Base-by-base conservation (phyloP, 2,329 filamentous ascomycete genomes). In the Cercospora nicotianae region DNA sequence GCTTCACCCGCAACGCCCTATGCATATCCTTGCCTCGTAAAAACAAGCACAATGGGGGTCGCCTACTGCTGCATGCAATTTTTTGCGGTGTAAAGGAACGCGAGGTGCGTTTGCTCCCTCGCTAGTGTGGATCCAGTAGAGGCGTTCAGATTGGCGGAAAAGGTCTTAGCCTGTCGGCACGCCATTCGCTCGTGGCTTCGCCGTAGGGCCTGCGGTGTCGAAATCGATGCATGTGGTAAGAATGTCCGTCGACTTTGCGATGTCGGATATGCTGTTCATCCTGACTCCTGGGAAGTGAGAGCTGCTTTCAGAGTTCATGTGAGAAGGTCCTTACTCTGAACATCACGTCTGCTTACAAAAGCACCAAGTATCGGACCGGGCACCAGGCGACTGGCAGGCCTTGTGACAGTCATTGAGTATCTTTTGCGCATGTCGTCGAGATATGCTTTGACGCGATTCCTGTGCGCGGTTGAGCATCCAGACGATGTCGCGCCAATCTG, bases 211-310 rank as follows among this genome's bases (percentile, higher is more conserved):
- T 30, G 28, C 55, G 26, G 55, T 58, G 28, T 33, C 26, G 26
- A n/a, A 58, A 16, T 30, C 28, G 55, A 58, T 58, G 55, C 28
- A 59, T 59, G 55, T 36, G 55, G 55, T 36, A 36, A 33, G 55
- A 59, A 33, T 13, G 31, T 36, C 55, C 55, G 28, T 59, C n/a
- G 55, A 33, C 16, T 59, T 36, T 59, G 55, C 55, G 55, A 59
- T 59, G 55, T 59, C 55, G 55, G 55, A 31, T 16, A 33, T 36
- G 55, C 55, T n/a, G 55, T 36, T 20, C 3, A 36, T 59, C 28
- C 28, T 59, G 30, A 7, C 28, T 10, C 5, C 28, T 31, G 26
- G n/a, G 23, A 5, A 28, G 53, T 8, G 5, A 33, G 55, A 59
- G 31, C 55, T 55, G 23, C 13, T 30, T 28, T 28, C 20, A 2